Evolutionary conservation across 2,329 filamentous ascomycete genomes (phyloP).

Genomic region (Stromatinia cepivora): DNA sequence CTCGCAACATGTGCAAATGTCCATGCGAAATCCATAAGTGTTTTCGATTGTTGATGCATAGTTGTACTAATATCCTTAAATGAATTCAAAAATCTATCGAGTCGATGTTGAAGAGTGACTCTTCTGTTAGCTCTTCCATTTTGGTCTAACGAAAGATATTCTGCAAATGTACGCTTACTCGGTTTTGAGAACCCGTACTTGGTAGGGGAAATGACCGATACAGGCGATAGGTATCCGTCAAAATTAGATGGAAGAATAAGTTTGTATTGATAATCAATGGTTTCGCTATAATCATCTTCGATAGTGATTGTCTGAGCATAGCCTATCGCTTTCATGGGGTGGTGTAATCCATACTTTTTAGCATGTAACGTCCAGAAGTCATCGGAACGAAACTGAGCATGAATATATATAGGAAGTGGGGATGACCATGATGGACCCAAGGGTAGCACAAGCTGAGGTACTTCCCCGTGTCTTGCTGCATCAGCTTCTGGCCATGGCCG

Average conservation of each 20-base stretch:
- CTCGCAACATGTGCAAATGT: not conserved
- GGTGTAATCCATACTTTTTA: not conserved
- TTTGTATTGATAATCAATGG: not conserved
- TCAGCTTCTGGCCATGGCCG: not conserved
- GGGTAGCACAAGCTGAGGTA: not conserved
- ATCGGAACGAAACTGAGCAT: not conserved
- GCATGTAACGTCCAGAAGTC: not conserved
- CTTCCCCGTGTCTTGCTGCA: not conserved
- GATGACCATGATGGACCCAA: not conserved
- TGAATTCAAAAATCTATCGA: not conserved
- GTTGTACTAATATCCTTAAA: not conserved
- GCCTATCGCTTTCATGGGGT: not conserved
- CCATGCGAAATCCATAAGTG: not conserved
- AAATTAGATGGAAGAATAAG: not conserved
- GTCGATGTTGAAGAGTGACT: not conserved
- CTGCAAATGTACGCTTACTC: not conserved
- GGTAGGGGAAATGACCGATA: not conserved
- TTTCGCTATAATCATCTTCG: not conserved
- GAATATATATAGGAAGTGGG: not conserved
- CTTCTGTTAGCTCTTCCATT: not conserved
- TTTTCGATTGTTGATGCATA: not conserved
- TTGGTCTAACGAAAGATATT: not conserved
- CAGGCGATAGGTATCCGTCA: not conserved
- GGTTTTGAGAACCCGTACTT: not conserved
- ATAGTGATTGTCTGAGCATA: not conserved